Percentiles rank a stretch among this genome's conserved stretches.
phyloP scores from a whole-genome alignment of 768 basidiomycete genomes.

The Termitomyces sp. region DNA sequence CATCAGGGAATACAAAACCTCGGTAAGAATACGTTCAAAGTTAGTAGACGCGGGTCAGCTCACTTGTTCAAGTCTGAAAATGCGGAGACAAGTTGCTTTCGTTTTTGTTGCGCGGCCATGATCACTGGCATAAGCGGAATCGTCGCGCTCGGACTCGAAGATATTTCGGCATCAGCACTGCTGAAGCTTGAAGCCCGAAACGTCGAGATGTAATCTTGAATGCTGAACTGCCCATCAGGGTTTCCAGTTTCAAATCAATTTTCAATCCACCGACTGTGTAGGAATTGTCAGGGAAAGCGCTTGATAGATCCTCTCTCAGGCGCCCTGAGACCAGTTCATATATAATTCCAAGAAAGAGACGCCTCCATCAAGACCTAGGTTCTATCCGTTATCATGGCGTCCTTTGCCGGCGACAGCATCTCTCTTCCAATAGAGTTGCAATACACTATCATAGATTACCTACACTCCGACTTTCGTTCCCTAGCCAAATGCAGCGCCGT shows the following conservation, averaged over 20 bases:
- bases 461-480: conserved; percentile 12
- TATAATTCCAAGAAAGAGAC: background rate
- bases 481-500: conserved; percentile 18
- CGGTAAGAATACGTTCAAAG: background rate
- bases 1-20: too few relatives aligned
- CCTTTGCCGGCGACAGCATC: background rate
- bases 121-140: background rate
- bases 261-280: conserved; percentile 7
- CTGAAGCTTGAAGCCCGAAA: too few relatives aligned
- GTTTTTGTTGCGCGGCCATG: background rate
- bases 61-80: background rate
- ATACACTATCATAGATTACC: conserved; percentile 20
- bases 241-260: background rate
- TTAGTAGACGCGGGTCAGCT: background rate
- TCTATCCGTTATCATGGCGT: background rate
- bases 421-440: conserved; percentile 23
- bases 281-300: conserved; percentile 1
- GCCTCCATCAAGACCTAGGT: background rate
- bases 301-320: background rate
- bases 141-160: background rate
- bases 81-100: background rate
- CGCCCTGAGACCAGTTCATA: background rate
- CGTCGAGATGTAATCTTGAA: background rate
- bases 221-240: conserved; percentile 3
- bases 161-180: too few relatives aligned